Conservation (phyloP, 169 alveolate genomes). For the Cystoisospora suis region DNA sequence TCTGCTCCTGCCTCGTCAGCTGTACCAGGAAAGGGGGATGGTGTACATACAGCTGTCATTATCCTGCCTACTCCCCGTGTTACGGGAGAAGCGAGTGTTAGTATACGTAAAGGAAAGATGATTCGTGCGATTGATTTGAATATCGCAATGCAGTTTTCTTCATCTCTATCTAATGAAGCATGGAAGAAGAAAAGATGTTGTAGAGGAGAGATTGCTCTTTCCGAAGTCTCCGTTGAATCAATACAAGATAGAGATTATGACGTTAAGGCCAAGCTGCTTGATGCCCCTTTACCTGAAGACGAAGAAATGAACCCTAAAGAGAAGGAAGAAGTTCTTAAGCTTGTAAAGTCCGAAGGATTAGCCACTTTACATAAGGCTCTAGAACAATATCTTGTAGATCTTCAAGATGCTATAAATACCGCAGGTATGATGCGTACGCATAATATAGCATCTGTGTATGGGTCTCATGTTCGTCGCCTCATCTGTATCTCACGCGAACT, state of each 20-base stretch:
- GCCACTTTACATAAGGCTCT: not conserved
- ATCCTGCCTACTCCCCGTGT: not conserved
- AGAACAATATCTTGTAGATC: not conserved
- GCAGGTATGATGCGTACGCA: no score
- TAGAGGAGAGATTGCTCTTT: not conserved
- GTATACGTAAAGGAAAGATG: not conserved
- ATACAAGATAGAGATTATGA: constrained; percentile 5
- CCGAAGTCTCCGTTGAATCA: not conserved
- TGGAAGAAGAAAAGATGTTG: not conserved
- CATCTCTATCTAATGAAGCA: not conserved
- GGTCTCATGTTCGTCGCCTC: no score
- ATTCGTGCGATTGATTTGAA: not conserved
- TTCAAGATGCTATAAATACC: not conserved
- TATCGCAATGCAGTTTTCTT: not conserved
- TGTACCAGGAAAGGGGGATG: no score
- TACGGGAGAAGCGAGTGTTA: constrained; percentile 24
- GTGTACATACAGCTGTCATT: not conserved
- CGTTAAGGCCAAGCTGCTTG: not conserved
- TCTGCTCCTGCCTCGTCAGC: no score
- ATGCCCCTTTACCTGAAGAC: not conserved
- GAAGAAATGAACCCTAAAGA: not conserved
- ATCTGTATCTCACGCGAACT: no score
- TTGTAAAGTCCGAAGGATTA: not conserved
- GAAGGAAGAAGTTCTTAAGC: not conserved
- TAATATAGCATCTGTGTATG: no score